Base-by-base conservation (phyloP, 1,284 basidiomycete genomes). In the Schizophyllum amplum region DNA sequence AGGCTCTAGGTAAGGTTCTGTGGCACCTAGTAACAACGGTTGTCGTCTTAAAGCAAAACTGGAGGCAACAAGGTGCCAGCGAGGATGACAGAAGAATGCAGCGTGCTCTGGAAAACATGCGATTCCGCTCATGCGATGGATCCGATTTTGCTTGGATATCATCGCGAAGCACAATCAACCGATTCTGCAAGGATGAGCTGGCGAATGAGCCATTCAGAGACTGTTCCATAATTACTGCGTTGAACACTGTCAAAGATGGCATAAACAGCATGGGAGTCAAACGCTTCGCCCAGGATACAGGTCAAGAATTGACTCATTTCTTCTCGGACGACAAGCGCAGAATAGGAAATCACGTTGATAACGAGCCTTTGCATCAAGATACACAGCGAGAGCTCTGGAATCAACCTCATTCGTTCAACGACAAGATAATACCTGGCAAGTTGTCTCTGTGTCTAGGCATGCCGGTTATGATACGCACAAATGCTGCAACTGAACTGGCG, bases 401-500 rank as follows among this genome's bases (percentile, higher is more conserved):
- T 6, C 27, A 33, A 13, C 27, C 27, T 5, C 27, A 5, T 5
- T 6, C 27, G 5, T 33, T 33, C 27, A 6, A 13, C 13, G 27
- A 33, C 27, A 6, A 6, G 27, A 5, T 5, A 6, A 54, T 68
- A 21, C 59, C 72, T 5, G 70, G 67, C 2, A 68, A 61, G 21
- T 53, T 76, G 1, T 55, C 59, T 1, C 47, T 77, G 0, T 77
- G 74, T 63, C 51, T 69, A 22, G 72, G 72, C 0, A 63, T 77
- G 60, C 75, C 74, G 27, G 63, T 79, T 0, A 71, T 77, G 62
- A 65, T 77, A 2, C 66, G 68, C 25, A 47, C 63, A 2, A 74
- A 75, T 59, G 54, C 64, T 42, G 73, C 71, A 2, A 74, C 72
- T 9, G 71, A 75, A 52, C 56, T 68, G 4, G 68, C 70, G 52